Base-by-base conservation (phyloP, 148 eudicot genomes). In the Polygonum maritimum region DNA sequence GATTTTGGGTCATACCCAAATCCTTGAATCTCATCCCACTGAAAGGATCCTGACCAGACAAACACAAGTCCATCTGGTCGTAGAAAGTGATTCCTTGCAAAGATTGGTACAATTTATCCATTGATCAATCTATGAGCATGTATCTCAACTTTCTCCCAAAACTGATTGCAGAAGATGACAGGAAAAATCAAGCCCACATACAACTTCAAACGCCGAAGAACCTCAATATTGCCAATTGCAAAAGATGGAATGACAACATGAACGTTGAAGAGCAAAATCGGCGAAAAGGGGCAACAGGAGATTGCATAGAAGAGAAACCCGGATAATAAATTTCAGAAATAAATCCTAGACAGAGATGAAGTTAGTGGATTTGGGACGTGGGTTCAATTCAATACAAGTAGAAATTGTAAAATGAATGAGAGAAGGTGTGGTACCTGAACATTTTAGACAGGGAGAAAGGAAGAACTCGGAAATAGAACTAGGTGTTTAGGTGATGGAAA, bases 71-170 rank as follows among this genome's bases (percentile, higher is more conserved):
- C 73, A 41, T 74, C 69, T 76, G 84, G 60, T 87, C 86, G 72
- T 74, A 80, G 69, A 83, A 81, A 77, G 80, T 83, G 70, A 85
- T 82, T 86, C 82, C 81, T 75, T 85, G 82, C 78, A 84, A 65
- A 45, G 88, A 71, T 70, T 86, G 86, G 75, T 83, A 82, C 73
- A 87, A 80, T 47, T 80, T 88, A 45, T 81, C 86, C 73, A 86
- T 76, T 75, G 60, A 71, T 51, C 79, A 81, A 81, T 89, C 85
- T 87, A 89, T n/a, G 5, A 15, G 44, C 45, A 36, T 36, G 16
- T 15, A 62, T 62, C 35, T 62, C 15, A 62, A 10, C 69, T 62
- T 26, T 62, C 39, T 62, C 39, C 69, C 2, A 12, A 33, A 62
- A 35, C 45, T 33, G 36, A 67, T 67, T 63, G 1, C 21, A 35